Conservation (phyloP, 1,284 basidiomycete species). For the Anthracocystis panici-leucophaei region DNA sequence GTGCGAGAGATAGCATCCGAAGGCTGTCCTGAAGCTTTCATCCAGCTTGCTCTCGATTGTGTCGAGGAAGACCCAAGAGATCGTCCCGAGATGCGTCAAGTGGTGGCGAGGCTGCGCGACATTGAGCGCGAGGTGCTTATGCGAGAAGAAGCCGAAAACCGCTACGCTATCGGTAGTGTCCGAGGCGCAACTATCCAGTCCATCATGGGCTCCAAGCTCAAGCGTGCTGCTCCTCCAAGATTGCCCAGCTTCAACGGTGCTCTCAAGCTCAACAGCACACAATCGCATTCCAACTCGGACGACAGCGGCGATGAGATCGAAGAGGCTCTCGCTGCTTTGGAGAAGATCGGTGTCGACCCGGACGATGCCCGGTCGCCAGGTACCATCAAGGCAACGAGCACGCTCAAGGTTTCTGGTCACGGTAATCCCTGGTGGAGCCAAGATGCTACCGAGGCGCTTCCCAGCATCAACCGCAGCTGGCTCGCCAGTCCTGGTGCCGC, state of each 20-base stretch:
- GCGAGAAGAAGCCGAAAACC: slow-evolving; percentile 53
- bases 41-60: slow-evolving; percentile 84
- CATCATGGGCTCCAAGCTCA: slow-evolving; percentile 53
- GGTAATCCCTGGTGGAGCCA: slow-evolving; percentile 67
- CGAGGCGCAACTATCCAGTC: slow-evolving; percentile 57
- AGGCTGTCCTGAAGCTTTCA: slow-evolving; percentile 83
- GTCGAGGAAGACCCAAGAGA: slow-evolving; percentile 77
- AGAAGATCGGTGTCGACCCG: slow-evolving; percentile 55
- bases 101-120: slow-evolving; percentile 79
- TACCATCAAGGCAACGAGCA: slow-evolving; percentile 47
- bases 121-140: slow-evolving; percentile 79
- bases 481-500: slow-evolving; percentile 47
- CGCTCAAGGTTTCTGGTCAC: slow-evolving; percentile 63
- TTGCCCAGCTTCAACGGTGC: slow-evolving; percentile 88
- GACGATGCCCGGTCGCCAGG: slow-evolving; percentile 33
- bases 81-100: slow-evolving; percentile 81
- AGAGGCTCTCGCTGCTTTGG: slow-evolving; percentile 60
- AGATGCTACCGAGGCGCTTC: slow-evolving; percentile 42
- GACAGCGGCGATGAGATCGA: slow-evolving; percentile 63
- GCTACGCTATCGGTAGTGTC: slow-evolving; percentile 79
- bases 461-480: slow-evolving; percentile 59
- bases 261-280: slow-evolving; percentile 74
- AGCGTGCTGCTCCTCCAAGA: slow-evolving; percentile 74
- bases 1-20: slow-evolving; percentile 78
- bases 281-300: slow-evolving; percentile 31